These are phyloP conservation scores for Phalaenopsis hybrid DNA, from an alignment of 116 monocot species.

Conservation along the genomic window DNA sequence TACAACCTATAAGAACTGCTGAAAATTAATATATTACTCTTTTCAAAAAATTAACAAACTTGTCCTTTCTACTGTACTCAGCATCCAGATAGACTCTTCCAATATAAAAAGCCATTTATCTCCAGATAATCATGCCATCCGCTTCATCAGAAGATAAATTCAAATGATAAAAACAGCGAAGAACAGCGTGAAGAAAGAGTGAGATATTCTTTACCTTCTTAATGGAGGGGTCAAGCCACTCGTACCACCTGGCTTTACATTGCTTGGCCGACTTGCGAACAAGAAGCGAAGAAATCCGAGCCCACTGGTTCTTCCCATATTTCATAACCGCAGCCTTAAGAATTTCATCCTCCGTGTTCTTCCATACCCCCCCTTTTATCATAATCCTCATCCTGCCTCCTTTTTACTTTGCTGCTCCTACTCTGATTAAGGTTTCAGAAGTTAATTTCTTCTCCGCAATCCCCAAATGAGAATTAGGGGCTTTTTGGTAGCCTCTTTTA, in stretches of 20 bases:
- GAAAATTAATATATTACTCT: neutral
- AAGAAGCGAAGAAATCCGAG: conserved; percentile 82
- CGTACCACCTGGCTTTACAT: conserved; percentile 98
- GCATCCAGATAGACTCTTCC: neutral
- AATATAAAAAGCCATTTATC: neutral
- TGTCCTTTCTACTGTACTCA: neutral
- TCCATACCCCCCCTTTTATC: conserved; percentile 99
- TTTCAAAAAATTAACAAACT: neutral
- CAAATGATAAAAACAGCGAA: neutral
- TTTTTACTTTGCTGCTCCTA: conserved; percentile 12
- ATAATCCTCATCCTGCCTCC: conserved; percentile 93
- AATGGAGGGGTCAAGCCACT: conserved; percentile 98
- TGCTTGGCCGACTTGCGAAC: conserved; percentile 96
- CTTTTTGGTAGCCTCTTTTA: no score
- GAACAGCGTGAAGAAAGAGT: neutral
- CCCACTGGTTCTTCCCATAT: conserved; percentile 99
- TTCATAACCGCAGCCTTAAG: conserved; percentile 99
- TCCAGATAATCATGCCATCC: neutral
- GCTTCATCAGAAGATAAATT: neutral
- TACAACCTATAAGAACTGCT: neutral
- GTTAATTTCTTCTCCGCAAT: no score
- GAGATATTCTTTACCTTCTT: conserved; percentile 58
- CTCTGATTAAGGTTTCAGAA: neutral
- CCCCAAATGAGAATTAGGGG: no score
- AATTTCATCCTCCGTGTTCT: conserved; percentile 99